These are phyloP conservation scores for Solanum infundibuliforme DNA, from an alignment of 257 asterid genomes.

Conservation along the genomic window DNA sequence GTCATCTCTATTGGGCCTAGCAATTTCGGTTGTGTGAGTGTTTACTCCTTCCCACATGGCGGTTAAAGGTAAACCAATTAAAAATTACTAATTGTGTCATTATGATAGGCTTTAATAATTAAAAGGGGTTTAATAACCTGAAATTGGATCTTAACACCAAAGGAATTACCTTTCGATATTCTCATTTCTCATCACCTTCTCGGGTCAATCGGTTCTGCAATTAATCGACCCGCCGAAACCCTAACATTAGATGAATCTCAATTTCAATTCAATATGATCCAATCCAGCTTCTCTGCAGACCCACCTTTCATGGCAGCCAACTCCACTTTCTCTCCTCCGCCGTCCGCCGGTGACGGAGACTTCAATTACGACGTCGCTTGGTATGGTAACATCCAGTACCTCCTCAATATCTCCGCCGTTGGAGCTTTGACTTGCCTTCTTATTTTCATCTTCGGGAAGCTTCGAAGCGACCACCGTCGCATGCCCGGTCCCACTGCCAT, in stretches of 20 bases:
- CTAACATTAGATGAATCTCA: constrained; percentile 1
- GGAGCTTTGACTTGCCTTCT: constrained; percentile 87
- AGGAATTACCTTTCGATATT: not conserved
- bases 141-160: not conserved
- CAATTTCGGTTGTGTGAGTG: not conserved
- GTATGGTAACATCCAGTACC: constrained; percentile 93
- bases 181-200: not conserved
- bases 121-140: not conserved
- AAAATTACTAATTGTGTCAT: not conserved
- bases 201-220: not conserved
- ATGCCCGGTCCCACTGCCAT: constrained; percentile 85
- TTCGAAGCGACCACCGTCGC: constrained; percentile 95
- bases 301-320: constrained; percentile 11
- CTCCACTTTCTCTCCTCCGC: constrained; percentile 40
- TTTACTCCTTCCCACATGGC: not conserved
- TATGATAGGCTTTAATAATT: not conserved
- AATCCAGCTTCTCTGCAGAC: constrained; percentile 15
- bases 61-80: not conserved
- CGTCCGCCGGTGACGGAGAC: constrained; percentile 36
- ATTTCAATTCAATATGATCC: not conserved
- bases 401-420: constrained; percentile 78
- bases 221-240: constrained; percentile 4
- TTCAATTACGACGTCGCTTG: constrained; percentile 49
- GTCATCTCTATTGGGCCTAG: not conserved
- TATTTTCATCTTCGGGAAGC: constrained; percentile 80